Conservation (phyloP, 2,329 filamentous ascomycete genomes). For the Zymoseptoria ardabiliae region DNA sequence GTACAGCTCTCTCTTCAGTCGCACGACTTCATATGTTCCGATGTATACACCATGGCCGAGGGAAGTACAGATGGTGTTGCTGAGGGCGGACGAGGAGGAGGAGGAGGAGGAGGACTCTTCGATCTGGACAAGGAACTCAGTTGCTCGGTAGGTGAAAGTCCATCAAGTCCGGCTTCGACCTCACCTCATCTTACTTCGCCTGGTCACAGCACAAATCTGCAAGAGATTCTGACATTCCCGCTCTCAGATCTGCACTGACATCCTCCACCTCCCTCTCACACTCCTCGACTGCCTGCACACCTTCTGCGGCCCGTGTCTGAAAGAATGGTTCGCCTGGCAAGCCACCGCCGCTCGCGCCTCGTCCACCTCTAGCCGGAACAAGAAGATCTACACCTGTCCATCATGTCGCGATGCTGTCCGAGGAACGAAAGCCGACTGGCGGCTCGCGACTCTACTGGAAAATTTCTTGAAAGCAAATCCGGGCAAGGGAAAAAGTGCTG, state of each 20-base stretch:
- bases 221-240: too few species aligned
- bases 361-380: conserved; percentile 27
- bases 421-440: conserved; percentile 83
- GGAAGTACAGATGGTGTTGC: neutral
- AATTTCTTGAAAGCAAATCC: conserved; percentile 80
- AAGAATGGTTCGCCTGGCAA: conserved; percentile 91
- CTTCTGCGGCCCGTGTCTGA: conserved; percentile 90
- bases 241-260: conserved; percentile 95
- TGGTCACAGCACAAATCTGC: neutral
- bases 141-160: conserved; percentile 68
- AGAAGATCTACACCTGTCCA: conserved; percentile 72
- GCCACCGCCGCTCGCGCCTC: conserved; percentile 48
- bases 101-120: conserved; percentile 13
- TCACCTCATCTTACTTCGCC: neutral
- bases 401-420: conserved; percentile 83
- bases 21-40: neutral
- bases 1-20: neutral
- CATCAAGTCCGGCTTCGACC: neutral
- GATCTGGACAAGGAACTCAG: conserved; percentile 91
- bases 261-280: conserved; percentile 34
- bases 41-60: neutral
- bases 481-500: conserved; percentile 57
- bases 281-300: conserved; percentile 47
- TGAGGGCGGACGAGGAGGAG: conserved; percentile 4
- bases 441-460: conserved; percentile 79